These are phyloP conservation scores for Antitrichia curtipendula DNA, from an alignment of 225 moss, liverwort and hornwort genomes.

Conservation along the genomic window DNA sequence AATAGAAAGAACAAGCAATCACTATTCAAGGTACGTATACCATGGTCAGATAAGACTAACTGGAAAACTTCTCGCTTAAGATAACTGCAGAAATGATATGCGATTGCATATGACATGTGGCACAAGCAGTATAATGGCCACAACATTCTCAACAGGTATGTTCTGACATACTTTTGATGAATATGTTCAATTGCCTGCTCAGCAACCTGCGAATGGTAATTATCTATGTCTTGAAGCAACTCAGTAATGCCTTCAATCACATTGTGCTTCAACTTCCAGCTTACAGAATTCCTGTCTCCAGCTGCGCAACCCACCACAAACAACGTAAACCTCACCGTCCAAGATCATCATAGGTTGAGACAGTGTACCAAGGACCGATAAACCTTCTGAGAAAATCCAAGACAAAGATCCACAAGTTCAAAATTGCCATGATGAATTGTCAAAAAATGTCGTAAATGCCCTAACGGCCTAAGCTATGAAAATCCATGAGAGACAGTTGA, in stretches of 20 bases:
- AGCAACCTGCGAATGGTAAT: conserved; percentile 88
- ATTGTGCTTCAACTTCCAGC: conserved; percentile 96
- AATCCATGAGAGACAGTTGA: background rate
- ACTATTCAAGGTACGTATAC: background rate
- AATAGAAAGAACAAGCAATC: background rate
- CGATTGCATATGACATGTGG: background rate
- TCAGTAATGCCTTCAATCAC: conserved; percentile 96
- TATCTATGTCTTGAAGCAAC: conserved; percentile 67
- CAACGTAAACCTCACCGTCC: background rate
- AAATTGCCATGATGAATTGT: background rate
- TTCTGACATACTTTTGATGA: conserved; percentile 78
- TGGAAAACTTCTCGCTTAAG: background rate
- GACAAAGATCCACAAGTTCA: background rate
- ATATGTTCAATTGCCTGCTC: conserved; percentile 99
- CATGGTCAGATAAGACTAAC: background rate
- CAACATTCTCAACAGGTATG: background rate
- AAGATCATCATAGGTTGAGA: background rate
- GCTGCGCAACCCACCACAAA: conserved; percentile 32
- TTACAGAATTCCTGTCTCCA: conserved; percentile 86
- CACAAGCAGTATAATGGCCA: background rate
- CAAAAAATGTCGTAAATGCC: background rate
- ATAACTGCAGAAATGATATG: background rate
- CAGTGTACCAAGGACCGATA: background rate
- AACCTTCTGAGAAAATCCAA: background rate
- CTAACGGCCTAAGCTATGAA: background rate